Conservation (phyloP, 2,329 filamentous ascomycete genomes). For the Apiospora phragmitis region DNA sequence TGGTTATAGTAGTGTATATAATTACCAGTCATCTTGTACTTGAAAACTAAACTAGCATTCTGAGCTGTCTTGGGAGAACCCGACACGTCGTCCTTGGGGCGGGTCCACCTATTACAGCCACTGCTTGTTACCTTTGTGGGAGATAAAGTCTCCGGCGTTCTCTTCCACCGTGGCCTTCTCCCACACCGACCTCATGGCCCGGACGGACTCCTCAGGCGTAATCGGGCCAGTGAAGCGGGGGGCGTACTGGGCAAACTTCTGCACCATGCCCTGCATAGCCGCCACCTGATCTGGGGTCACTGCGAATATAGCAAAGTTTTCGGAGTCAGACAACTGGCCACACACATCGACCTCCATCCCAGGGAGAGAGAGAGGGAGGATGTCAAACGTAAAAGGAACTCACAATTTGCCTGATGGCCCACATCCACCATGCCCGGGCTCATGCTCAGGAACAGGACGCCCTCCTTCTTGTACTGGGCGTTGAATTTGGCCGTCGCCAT, state of each 20-base stretch:
- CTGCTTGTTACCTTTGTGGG: conserved; percentile 53
- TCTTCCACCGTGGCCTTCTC: conserved; percentile 25
- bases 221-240: conserved; percentile 27
- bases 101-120: conserved; percentile 42
- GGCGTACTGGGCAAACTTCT: conserved; percentile 21
- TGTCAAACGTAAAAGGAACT: not conserved
- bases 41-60: not conserved
- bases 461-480: conserved; percentile 48
- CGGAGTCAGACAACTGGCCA: not conserved
- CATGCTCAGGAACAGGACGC: conserved; percentile 52
- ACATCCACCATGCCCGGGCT: conserved; percentile 51
- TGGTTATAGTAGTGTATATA: too few species aligned
- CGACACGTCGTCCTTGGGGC: too few species aligned
- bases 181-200: conserved; percentile 20
- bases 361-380: not conserved
- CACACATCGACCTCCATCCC: too few species aligned
- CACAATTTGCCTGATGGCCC: not conserved
- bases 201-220: conserved; percentile 23
- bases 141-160: conserved; percentile 48
- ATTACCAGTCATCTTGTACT: too few species aligned
- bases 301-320: not conserved
- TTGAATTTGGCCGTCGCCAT: conserved; percentile 52
- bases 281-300: not conserved
- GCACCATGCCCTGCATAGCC: conserved; percentile 16
- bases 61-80: not conserved